phyloP scores from a whole-genome alignment of 2,329 filamentous ascomycete genomes.

The Phyllosticta citribraziliensis region DNA sequence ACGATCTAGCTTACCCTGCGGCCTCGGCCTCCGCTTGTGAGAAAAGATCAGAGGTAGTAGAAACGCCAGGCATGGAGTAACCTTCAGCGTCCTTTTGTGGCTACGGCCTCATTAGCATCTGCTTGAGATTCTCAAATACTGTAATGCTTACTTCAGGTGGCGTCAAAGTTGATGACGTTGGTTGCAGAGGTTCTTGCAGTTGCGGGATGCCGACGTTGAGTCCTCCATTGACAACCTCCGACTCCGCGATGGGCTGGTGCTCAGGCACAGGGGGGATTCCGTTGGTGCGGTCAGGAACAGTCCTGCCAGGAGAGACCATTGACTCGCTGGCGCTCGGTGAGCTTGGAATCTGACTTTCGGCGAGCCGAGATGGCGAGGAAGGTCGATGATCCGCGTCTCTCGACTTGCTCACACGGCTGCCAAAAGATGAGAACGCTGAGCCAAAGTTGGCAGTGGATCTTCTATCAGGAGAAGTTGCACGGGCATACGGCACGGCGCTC shows the following conservation, averaged over 20 bases:
- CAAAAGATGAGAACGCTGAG: slow-evolving; percentile 51
- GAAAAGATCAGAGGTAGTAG: slow-evolving; percentile 38
- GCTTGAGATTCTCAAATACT: background rate
- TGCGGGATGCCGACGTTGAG: slow-evolving; percentile 25
- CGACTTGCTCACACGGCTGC: slow-evolving; percentile 45
- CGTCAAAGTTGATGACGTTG: slow-evolving; percentile 17
- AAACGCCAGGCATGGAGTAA: slow-evolving; percentile 61
- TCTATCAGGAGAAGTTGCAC: slow-evolving; percentile 36
- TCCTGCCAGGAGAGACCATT: slow-evolving; percentile 1
- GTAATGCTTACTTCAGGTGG: slow-evolving; percentile 19
- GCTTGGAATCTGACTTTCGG: slow-evolving; percentile 22
- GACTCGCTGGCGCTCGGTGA: slow-evolving; percentile 18
- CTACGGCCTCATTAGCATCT: slow-evolving; percentile 15
- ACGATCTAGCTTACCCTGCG: slow-evolving; percentile 19
- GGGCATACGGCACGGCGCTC: slow-evolving; percentile 23
- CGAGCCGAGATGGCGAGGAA: slow-evolving; percentile 23
- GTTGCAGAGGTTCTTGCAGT: slow-evolving; percentile 26
- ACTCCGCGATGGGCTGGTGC: slow-evolving; percentile 15
- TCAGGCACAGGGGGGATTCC: slow-evolving; percentile 20
- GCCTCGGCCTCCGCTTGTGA: slow-evolving; percentile 63
- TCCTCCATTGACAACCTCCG: slow-evolving; percentile 22
- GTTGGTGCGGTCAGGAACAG: slow-evolving; percentile 19
- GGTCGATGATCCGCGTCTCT: slow-evolving; percentile 47
- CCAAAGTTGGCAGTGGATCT: slow-evolving; percentile 48
- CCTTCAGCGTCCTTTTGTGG: slow-evolving; percentile 61